Percentiles rank a stretch among this genome's conserved stretches.
phyloP scores from a whole-genome alignment of 2,329 filamentous ascomycete species.

The Botrytis galanthina region DNA sequence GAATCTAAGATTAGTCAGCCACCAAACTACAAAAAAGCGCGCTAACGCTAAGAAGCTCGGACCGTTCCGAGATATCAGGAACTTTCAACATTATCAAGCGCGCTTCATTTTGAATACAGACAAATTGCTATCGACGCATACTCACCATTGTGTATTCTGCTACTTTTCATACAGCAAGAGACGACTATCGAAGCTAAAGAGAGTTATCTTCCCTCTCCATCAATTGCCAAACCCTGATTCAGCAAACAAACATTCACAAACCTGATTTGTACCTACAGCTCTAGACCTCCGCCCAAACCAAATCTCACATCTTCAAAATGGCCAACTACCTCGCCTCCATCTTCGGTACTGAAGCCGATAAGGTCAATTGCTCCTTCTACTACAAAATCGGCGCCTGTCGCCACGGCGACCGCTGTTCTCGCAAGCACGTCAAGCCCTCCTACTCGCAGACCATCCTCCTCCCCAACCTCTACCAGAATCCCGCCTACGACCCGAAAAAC shows the following conservation, averaged over 20 bases:
- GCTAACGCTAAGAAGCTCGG: constrained; percentile 14
- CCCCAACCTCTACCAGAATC: constrained; percentile 98
- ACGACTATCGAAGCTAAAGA: background rate
- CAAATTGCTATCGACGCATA: constrained; percentile 2
- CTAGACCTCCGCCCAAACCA: background rate
- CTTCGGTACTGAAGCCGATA: constrained; percentile 99
- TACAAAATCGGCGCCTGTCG: constrained; percentile 99
- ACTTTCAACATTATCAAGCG: constrained; percentile 12
- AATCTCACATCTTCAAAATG: constrained; percentile 52
- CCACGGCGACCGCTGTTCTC: constrained; percentile 95
- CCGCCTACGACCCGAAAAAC: constrained; percentile 92
- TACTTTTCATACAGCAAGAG: background rate
- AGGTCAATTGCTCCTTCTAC: constrained; percentile 99
- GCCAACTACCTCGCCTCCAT: constrained; percentile 99
- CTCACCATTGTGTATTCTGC: background rate
- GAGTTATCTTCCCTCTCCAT: background rate
- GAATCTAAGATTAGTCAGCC: constrained; percentile 8
- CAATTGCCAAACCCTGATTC: background rate
- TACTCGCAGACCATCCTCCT: constrained; percentile 98
- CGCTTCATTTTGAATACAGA: background rate
- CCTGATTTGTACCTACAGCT: background rate
- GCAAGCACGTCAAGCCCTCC: constrained; percentile 98
- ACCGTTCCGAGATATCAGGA: constrained; percentile 12
- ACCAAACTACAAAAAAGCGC: background rate
- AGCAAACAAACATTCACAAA: background rate